Base-by-base conservation (phyloP, 805 yeast species). In the Metschnikowia corniflorae region DNA sequence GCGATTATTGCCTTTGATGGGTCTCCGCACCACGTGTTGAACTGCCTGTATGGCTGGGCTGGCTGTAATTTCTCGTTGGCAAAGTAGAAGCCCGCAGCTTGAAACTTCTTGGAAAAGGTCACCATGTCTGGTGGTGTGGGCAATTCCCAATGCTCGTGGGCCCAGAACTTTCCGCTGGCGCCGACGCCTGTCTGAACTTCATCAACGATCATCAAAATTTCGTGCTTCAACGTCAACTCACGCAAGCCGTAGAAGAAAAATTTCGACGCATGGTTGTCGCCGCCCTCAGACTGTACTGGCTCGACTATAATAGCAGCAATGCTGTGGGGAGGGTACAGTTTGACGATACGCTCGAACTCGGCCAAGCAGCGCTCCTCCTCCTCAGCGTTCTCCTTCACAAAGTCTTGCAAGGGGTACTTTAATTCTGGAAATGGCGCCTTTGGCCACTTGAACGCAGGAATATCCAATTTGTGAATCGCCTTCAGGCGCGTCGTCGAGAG, bases 21-120 rank as follows among this genome's bases (percentile, higher is more conserved):
- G 57, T 80, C 86, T 49, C 86, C 86, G 59, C 85, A 80, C 86
- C 86, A 80, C 42, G 86, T 80, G 70, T 80, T 80, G 66, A 80
- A 80, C 55, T 80, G 86, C 63, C 86, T 71, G 62, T 75, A 80
- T 17, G 85, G 73, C 49, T 68, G 68, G 46, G 70, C 71, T 32
- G 85, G 84, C 44, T 75, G 73, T 53, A 80, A 70, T 13, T 68
- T 68, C 10, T 73, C 72, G 58, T 79, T 78, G 43, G 70, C 70
- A 69, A 75, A 80, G 63, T 70, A 80, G 63, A 77, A 80, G 28
- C 86, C 86, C 3, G 86, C 86, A 34, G 81, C 75, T 60, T 80
- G 86, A 69, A 80, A 77, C 57, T 80, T 80, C 61, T 80, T 80
- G 36, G 84, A 78, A 56, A 80, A 80, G 1, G 86, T 78, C 34